These are phyloP conservation scores for Pogostemon cablin DNA, from an alignment of 257 asterid species.

Conservation along the genomic window DNA sequence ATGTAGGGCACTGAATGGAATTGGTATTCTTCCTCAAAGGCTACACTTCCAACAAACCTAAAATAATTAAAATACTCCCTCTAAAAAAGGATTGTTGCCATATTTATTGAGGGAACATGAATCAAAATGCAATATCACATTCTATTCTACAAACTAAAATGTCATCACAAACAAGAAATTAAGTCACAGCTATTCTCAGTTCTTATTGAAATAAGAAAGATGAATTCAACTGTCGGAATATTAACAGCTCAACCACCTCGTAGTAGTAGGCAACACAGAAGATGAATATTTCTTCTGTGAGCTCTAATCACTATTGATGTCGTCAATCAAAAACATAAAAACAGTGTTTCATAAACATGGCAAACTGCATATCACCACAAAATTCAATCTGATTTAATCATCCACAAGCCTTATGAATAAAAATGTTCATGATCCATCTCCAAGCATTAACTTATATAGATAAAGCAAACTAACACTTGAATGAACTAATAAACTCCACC, in stretches of 20 bases:
- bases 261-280: constrained; percentile 1
- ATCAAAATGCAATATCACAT: constrained; percentile 24
- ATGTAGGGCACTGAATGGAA: not conserved
- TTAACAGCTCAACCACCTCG: not conserved
- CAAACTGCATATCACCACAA: constrained; percentile 15
- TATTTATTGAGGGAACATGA: constrained; percentile 19
- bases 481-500: constrained; percentile 8
- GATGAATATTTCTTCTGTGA: constrained; percentile 11
- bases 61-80: not conserved
- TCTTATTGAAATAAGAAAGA: constrained; percentile 5
- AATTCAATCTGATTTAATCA: constrained; percentile 26
- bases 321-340: not conserved
- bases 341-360: constrained; percentile 1
- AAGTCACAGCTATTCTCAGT: constrained; percentile 9
- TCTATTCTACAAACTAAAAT: not conserved
- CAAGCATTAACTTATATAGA: constrained; percentile 5
- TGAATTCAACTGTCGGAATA: constrained; percentile 3
- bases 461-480: constrained; percentile 1
- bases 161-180: constrained; percentile 10
- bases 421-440: constrained; percentile 7
- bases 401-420: not conserved
- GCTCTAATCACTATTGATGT: constrained; percentile 12
- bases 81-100: constrained; percentile 15
- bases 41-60: constrained; percentile 8
- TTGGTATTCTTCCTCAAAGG: constrained; percentile 21